Conservation (phyloP, 495 filamentous ascomycete species). For the Talaromyces thailandensis region DNA sequence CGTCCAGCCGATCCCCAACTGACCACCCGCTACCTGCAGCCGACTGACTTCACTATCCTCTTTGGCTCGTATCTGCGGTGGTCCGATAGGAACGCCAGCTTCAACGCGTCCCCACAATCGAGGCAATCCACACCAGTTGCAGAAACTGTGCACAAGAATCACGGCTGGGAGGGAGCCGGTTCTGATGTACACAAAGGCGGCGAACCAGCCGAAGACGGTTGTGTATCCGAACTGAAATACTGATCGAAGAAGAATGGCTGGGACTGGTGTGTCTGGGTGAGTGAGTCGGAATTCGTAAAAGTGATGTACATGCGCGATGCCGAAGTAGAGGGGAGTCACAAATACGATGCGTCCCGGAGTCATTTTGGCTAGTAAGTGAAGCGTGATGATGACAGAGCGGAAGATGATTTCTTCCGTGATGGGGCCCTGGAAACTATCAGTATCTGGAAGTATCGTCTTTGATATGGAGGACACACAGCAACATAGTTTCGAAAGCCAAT, state of each 20-base stretch:
- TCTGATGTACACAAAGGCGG: slow-evolving; percentile 81
- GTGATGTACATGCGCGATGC: slow-evolving; percentile 91
- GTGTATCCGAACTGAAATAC: slow-evolving; percentile 88
- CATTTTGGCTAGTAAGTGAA: slow-evolving; percentile 67
- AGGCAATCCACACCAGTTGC: slow-evolving; percentile 89
- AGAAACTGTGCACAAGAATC: slow-evolving; percentile 75
- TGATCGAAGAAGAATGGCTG: slow-evolving; percentile 55
- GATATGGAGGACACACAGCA: slow-evolving; percentile 31
- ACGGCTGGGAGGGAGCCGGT: slow-evolving; percentile 70
- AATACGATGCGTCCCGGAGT: slow-evolving; percentile 57
- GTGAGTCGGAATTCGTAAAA: slow-evolving; percentile 88
- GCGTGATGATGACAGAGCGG: slow-evolving; percentile 71
- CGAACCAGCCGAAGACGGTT: slow-evolving; percentile 86
- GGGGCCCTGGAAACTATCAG: slow-evolving; percentile 52
- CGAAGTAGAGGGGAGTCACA: slow-evolving; percentile 80
- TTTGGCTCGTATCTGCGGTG: slow-evolving; percentile 28
- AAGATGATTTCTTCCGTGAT: slow-evolving; percentile 91
- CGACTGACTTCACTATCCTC: slow-evolving; percentile 23
- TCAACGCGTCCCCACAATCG: slow-evolving; percentile 72
- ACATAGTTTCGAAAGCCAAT: slow-evolving; percentile 59
- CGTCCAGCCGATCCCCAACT: slow-evolving; percentile 52
- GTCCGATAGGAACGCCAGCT: slow-evolving; percentile 22
- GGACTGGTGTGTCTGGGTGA: slow-evolving; percentile 57
- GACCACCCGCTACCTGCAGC: slow-evolving; percentile 10
- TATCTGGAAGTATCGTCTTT: slow-evolving; percentile 1